Evolutionary conservation across 306 rosid species (phyloP), one percentile per base, ranked within the genome.

Genomic region (Quercus mongolica): DNA sequence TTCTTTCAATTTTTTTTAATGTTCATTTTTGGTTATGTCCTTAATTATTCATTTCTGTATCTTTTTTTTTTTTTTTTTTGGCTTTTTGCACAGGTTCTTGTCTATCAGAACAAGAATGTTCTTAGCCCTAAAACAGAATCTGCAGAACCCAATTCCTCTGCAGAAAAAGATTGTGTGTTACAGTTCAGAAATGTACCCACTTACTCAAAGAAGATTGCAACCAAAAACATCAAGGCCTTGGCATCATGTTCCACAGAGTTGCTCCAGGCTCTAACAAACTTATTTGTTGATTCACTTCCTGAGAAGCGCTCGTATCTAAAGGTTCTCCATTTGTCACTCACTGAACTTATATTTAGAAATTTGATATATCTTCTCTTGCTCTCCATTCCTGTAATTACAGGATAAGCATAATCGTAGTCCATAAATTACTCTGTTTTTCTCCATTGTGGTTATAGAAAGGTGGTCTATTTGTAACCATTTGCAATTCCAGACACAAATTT

Each of bases 201-300:
- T 83, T 91, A 89, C 83, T 87, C 99, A 81, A 91, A 89, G 90
- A 90, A 92, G 88, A 84, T 74, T 79, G 96, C 94, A 46, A 73
- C 85, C 25, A 91, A 76, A 90, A 92, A 95, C 80, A 44, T 92
- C 21, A 91, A 87, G 88, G 90, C 96, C 52, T 73, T 95, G 85
- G 83, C 82, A 17, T 89, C 91, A 76, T 80, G 86, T 86, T 92
- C 98, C 13, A 57, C 80, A 63, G 87, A 80, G 78, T 88, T 95
- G 91, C 91, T 95, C 76, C 56, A 56, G 76, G 77, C 90, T 78
- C 88, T 91, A 31, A 72, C 89, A 28, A 98, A 90, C 80, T 71
- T 90, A 73, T 92, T 89, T 87, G 65, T 91, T 79, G 90, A 78
- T 85, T 89, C 94, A 69, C 74, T 14, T 33, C 86, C 94, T 17